A percentile compares a stretch with the other conserved stretches of the same genome.
Conservation (phyloP, 1,139 yeast genomes). For the Kodamaea suecica region DNA sequence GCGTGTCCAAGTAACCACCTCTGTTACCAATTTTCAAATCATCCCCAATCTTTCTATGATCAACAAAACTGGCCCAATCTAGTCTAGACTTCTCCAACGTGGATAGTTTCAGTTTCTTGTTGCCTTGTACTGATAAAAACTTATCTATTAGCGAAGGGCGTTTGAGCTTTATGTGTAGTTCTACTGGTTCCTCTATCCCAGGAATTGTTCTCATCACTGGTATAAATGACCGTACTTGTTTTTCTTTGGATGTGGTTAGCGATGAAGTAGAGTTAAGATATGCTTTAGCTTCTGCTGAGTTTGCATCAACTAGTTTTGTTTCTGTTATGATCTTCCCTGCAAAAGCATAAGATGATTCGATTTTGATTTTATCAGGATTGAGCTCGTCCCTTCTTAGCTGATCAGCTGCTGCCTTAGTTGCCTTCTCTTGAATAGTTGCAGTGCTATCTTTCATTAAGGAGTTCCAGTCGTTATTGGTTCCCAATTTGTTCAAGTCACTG, state of each 20-base stretch:
- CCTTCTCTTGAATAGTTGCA: slow-evolving; percentile 1
- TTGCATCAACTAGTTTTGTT: slow-evolving; percentile 68
- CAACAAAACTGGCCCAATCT: slow-evolving; percentile 96
- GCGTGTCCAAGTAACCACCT: slow-evolving; percentile 86
- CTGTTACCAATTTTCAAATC: slow-evolving; percentile 76
- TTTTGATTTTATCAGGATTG: slow-evolving; percentile 55
- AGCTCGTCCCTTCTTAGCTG: slow-evolving; percentile 8
- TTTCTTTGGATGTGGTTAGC: slow-evolving; percentile 17
- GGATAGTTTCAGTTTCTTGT: slow-evolving; percentile 62
- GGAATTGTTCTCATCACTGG: slow-evolving; percentile 38
- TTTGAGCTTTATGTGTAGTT: slow-evolving; percentile 47
- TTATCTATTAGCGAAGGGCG: slow-evolving; percentile 76
- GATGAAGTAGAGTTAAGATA: slow-evolving; percentile 56
- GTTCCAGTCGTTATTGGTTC: slow-evolving; percentile 11
- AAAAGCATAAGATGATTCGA: slow-evolving; percentile 76
- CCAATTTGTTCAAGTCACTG: slow-evolving; percentile 22
- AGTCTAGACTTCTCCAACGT: slow-evolving; percentile 89
- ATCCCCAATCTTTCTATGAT: slow-evolving; percentile 75
- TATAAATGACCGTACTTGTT: slow-evolving; percentile 25
- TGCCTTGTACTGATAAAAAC: slow-evolving; percentile 31
- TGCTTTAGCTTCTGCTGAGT: slow-evolving; percentile 86
- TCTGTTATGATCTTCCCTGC: slow-evolving; percentile 85
- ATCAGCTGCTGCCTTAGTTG: slow-evolving; percentile 1
- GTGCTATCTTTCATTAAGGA: slow-evolving; percentile 7
- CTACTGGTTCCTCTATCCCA: slow-evolving; percentile 30